Conservation (phyloP, 208 protist genomes). For the Sergeia podlipaevii region DNA sequence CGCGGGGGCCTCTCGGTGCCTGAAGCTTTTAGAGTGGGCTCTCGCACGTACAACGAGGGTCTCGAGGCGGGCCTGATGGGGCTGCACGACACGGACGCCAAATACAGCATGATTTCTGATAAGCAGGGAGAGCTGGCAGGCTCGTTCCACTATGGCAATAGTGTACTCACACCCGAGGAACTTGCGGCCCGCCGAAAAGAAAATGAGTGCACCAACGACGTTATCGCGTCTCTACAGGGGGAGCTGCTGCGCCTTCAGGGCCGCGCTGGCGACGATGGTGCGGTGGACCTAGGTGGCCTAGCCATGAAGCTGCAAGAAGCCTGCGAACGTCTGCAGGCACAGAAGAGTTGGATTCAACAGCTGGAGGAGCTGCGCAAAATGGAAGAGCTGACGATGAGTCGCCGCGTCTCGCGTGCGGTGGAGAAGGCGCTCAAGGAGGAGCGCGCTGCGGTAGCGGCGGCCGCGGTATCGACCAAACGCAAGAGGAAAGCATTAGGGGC, state of each 20-base stretch:
- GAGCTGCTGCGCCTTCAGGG: conserved; percentile 21
- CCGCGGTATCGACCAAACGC: neutral
- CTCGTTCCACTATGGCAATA: too few species aligned
- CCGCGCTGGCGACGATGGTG: neutral
- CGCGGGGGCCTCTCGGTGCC: neutral
- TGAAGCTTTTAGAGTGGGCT: neutral
- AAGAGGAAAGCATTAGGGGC: neutral
- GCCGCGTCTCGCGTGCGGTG: too few species aligned
- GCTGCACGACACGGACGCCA: conserved; percentile 30
- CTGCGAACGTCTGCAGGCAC: conserved; percentile 32
- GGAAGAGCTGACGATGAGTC: conserved; percentile 26
- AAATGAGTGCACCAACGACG: conserved; percentile 26
- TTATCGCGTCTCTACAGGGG: conserved; percentile 26
- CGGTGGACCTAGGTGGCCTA: neutral
- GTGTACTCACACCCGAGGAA: neutral
- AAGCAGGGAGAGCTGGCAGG: too few species aligned
- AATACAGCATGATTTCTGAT: conserved; percentile 1
- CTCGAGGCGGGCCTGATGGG: conserved; percentile 25
- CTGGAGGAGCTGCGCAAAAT: conserved; percentile 53
- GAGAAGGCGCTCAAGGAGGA: too few species aligned
- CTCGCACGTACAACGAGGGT: conserved; percentile 15
- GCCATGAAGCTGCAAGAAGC: conserved; percentile 26
- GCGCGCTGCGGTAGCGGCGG: neutral
- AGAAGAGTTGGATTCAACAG: conserved; percentile 38
- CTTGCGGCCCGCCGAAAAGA: conserved; percentile 15